phyloP scores from a whole-genome alignment of 768 basidiomycete species.

The Ramaria sp. region DNA sequence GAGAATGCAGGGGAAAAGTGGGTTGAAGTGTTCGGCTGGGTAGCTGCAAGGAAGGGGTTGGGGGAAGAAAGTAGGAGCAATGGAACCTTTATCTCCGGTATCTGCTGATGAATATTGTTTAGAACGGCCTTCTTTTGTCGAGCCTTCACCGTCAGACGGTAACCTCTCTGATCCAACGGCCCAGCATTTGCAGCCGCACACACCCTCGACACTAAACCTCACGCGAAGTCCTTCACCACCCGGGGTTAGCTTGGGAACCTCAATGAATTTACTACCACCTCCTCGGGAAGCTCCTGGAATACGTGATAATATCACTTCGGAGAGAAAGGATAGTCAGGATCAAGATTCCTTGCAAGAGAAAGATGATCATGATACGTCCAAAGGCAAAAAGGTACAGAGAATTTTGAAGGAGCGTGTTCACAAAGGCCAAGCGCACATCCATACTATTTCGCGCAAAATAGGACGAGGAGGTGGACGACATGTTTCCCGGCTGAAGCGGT shows the following conservation, averaged over 20 bases:
- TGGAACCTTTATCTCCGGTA: constrained; percentile 18
- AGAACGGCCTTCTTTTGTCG: constrained; percentile 3
- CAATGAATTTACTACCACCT: constrained; percentile 10
- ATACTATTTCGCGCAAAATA: constrained; percentile 67
- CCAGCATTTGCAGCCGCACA: background rate
- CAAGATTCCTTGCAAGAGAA: background rate
- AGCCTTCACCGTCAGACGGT: constrained; percentile 4
- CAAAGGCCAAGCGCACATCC: constrained; percentile 60
- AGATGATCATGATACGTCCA: constrained; percentile 9
- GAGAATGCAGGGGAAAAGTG: constrained; percentile 74
- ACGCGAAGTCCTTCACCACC: constrained; percentile 2
- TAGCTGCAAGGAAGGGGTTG: constrained; percentile 49
- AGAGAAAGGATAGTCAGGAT: background rate
- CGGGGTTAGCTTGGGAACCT: background rate
- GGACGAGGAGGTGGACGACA: constrained; percentile 56
- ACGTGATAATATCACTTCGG: background rate
- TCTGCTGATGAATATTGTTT: background rate
- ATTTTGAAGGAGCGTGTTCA: constrained; percentile 67
- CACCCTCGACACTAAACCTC: background rate
- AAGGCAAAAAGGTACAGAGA: constrained; percentile 64
- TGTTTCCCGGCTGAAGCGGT: constrained; percentile 38
- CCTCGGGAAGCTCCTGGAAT: background rate
- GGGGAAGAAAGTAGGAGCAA: constrained; percentile 17
- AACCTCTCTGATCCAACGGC: background rate
- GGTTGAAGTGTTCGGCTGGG: constrained; percentile 80